A percentile compares a stretch with the other conserved stretches of the same genome.
phyloP scores from a whole-genome alignment of 371 early-diverging fungal species.

The Nematocida parisii region DNA sequence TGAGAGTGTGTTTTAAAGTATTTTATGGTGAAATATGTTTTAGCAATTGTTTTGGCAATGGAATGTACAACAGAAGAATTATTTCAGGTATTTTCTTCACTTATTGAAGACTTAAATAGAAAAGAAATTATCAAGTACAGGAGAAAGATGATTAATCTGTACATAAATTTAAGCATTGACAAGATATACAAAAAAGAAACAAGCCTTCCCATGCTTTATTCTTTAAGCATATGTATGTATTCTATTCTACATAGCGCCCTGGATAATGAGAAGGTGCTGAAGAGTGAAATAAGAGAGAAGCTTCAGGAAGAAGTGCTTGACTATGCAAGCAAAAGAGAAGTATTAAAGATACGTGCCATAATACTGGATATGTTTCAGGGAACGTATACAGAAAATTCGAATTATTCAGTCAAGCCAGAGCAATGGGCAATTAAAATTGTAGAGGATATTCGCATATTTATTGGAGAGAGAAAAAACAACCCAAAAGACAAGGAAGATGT shows the following conservation, averaged over 20 bases:
- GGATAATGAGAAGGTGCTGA: neutral
- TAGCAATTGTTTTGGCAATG: neutral
- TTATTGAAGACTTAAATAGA: conserved; percentile 28
- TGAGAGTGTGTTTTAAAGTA: neutral
- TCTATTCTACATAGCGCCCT: neutral
- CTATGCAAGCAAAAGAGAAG: conserved; percentile 26
- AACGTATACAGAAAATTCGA: conserved; percentile 22
- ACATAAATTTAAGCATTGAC: conserved; percentile 36
- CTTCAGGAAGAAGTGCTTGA: conserved; percentile 2
- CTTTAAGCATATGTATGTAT: neutral
- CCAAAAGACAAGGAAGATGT: neutral
- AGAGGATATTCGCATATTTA: conserved; percentile 16
- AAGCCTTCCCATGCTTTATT: neutral
- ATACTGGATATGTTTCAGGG: conserved; percentile 41
- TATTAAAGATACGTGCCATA: conserved; percentile 44
- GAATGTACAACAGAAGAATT: conserved; percentile 33
- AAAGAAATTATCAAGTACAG: conserved; percentile 15
- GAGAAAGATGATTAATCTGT: conserved; percentile 36
- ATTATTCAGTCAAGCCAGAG: conserved; percentile 22
- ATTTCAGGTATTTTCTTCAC: neutral
- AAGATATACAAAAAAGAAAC: conserved; percentile 6
- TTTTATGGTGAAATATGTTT: neutral
- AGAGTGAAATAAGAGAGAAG: neutral
- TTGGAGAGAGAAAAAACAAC: neutral
- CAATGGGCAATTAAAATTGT: conserved; percentile 18